These are phyloP conservation scores for Russula lepida DNA, from an alignment of 768 basidiomycete species.

Conservation along the genomic window DNA sequence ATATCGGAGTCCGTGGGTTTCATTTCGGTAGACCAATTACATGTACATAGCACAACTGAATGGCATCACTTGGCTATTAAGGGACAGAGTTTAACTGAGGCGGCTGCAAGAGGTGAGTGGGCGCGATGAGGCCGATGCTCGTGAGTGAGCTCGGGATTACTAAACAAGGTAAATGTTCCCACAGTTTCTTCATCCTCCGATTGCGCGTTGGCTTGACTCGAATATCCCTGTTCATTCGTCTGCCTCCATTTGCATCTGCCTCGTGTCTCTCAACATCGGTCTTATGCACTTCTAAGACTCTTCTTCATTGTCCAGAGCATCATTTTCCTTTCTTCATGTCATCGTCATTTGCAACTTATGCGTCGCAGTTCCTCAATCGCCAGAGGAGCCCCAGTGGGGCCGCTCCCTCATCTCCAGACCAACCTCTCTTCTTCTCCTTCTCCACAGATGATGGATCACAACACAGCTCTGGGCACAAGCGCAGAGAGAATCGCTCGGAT, in stretches of 20 bases:
- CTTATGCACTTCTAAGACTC: constrained; percentile 9
- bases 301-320: neutral
- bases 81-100: neutral
- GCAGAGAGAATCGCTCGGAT: constrained; percentile 35
- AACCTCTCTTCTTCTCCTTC: constrained; percentile 86
- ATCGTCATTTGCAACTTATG: constrained; percentile 73
- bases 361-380: constrained; percentile 70
- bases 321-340: constrained; percentile 31
- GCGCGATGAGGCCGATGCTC: neutral
- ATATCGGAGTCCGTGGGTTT: neutral
- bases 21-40: neutral
- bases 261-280: neutral
- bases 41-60: neutral
- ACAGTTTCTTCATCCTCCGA: neutral
- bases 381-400: constrained; percentile 34
- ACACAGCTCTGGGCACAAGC: constrained; percentile 36
- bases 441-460: constrained; percentile 60
- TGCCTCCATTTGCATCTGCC: neutral
- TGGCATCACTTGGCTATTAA: too few species aligned
- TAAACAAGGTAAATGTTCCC: neutral
- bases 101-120: neutral
- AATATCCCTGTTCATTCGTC: neutral
- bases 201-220: neutral
- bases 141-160: neutral
- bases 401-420: constrained; percentile 49